A percentile compares a stretch with the other conserved stretches of the same genome.
Conservation (phyloP, 495 filamentous ascomycete genomes). For the Mytilinidion resinicola region DNA sequence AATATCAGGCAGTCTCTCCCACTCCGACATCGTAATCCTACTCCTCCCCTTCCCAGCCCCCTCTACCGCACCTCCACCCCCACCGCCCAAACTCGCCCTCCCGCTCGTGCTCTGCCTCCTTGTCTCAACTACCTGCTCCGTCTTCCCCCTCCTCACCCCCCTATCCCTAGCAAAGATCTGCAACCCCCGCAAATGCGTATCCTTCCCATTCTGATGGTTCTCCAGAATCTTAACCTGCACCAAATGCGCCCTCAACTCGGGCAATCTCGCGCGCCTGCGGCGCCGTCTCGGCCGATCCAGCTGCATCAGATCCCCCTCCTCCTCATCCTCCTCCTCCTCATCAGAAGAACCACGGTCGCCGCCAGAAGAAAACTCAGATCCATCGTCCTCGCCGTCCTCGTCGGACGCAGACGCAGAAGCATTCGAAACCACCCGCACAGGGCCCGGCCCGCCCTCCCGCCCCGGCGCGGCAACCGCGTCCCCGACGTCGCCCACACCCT, state of each 20-base stretch:
- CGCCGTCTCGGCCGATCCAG: neutral
- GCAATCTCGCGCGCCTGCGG: constrained; percentile 5
- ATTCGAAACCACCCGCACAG: constrained; percentile 16
- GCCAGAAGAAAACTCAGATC: constrained; percentile 13
- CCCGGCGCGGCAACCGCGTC: too few relatives aligned
- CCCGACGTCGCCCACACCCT: constrained; percentile 48
- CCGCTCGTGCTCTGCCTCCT: neutral
- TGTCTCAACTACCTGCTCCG: neutral
- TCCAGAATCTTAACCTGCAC: constrained; percentile 82
- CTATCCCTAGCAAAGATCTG: constrained; percentile 80
- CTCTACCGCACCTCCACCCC: neutral
- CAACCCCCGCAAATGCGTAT: constrained; percentile 90
- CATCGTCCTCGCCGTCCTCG: constrained; percentile 27
- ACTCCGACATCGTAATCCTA: neutral
- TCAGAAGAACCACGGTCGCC: too few relatives aligned
- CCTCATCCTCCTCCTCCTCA: constrained; percentile 29
- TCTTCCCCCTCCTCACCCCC: constrained; percentile 2
- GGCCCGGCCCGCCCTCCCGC: constrained; percentile 16
- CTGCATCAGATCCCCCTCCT: neutral
- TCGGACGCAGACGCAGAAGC: constrained; percentile 7
- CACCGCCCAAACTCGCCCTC: neutral
- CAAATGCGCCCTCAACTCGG: constrained; percentile 73
- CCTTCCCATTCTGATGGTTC: constrained; percentile 99
- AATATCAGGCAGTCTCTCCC: neutral
- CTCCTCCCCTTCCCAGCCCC: neutral